Percentiles rank a stretch among this genome's conserved stretches.
phyloP scores from a whole-genome alignment of 106 monocot species.

The Apostasia shenzhenica region DNA sequence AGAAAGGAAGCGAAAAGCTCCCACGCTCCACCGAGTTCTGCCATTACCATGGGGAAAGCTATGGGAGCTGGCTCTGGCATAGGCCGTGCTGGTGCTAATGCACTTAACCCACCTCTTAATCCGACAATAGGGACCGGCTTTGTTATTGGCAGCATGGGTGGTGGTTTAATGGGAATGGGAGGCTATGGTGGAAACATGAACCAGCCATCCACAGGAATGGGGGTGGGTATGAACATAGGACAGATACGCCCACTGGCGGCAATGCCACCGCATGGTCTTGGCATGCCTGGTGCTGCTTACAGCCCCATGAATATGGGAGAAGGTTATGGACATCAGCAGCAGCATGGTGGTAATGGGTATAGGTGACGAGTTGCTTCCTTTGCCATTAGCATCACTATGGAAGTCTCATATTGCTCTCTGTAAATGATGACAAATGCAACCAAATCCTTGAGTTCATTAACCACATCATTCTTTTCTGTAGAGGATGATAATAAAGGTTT shows the following conservation, averaged over 20 bases:
- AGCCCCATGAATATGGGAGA: constrained; percentile 4
- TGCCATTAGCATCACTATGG: no score
- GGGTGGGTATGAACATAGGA: constrained; percentile 8
- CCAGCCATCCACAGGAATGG: constrained; percentile 4
- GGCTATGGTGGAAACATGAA: constrained; percentile 5
- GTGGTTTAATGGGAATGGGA: constrained; percentile 4
- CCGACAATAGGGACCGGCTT: neutral
- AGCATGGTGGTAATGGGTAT: constrained; percentile 13
- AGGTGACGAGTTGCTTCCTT: neutral
- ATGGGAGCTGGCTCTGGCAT: constrained; percentile 80
- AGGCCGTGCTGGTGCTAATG: constrained; percentile 10
- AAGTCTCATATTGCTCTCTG: no score
- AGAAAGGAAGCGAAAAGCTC: constrained; percentile 41
- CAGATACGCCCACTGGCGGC: neutral
- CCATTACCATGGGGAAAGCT: constrained; percentile 87
- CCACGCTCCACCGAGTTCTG: constrained; percentile 39
- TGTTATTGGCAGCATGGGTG: constrained; percentile 1
- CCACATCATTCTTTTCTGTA: neutral
- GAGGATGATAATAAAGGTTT: no score
- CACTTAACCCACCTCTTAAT: neutral
- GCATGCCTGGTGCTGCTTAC: neutral
- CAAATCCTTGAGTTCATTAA: neutral
- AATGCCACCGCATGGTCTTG: neutral
- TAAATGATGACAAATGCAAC: neutral
- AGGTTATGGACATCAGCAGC: neutral